phyloP scores from a whole-genome alignment of 176 grass and related monocot genomes.

The Elymus sibiricus region DNA sequence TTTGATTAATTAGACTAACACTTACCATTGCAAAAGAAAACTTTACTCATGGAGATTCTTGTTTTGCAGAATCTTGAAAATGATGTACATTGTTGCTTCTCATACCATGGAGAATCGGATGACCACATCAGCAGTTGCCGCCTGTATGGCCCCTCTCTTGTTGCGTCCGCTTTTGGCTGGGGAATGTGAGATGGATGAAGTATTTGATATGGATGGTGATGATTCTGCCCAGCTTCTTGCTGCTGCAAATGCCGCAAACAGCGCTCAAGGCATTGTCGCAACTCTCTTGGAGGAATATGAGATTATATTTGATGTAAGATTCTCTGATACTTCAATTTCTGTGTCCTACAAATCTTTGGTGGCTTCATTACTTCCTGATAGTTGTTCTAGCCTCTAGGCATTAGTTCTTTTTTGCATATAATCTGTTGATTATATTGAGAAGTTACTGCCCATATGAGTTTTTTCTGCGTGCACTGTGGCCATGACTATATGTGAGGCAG shows the following conservation, averaged over 20 bases:
- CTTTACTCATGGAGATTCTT: conserved; percentile 16
- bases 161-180: conserved; percentile 97
- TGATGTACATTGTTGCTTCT: conserved; percentile 88
- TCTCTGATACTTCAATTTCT: conserved; percentile 25
- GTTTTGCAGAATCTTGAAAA: conserved; percentile 79
- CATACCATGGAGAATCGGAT: conserved; percentile 88
- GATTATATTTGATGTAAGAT: conserved; percentile 91
- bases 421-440: neutral
- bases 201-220: conserved; percentile 84
- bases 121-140: conserved; percentile 93
- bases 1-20: conserved; percentile 4
- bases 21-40: conserved; percentile 3
- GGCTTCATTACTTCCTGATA: neutral
- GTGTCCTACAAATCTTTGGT: neutral
- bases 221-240: conserved; percentile 96
- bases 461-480: neutral
- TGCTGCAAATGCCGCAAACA: conserved; percentile 96
- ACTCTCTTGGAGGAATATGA: conserved; percentile 92
- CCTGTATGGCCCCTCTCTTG: conserved; percentile 98
- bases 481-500: neutral
- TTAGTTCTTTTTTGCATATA: neutral
- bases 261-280: conserved; percentile 85
- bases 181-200: conserved; percentile 98
- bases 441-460: neutral
- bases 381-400: conserved; percentile 17